Conservation (phyloP, 202 grass and related monocot species). For the Panicum hallii region DNA sequence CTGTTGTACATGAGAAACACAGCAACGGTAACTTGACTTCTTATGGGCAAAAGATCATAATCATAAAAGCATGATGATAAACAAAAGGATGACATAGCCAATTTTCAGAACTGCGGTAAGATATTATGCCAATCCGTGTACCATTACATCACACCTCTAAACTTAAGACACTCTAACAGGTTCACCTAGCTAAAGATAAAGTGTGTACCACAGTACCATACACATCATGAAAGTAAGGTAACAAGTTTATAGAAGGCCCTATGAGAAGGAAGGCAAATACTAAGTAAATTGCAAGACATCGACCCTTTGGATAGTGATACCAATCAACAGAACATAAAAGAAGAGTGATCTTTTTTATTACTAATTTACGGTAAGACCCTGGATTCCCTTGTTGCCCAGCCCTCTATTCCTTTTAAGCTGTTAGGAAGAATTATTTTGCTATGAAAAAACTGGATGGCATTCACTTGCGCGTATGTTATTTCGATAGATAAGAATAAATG, state of each 20-base stretch:
- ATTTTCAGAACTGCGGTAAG: conserved; percentile 18
- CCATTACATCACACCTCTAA: conserved; percentile 4
- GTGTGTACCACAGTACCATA: conserved; percentile 11
- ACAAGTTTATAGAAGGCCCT: conserved; percentile 4
- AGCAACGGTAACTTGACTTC: conserved; percentile 1
- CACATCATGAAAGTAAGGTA: background rate
- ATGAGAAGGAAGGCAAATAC: conserved; percentile 25
- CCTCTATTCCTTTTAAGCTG: background rate
- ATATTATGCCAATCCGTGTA: background rate
- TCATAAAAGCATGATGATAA: background rate
- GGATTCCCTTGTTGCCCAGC: no score
- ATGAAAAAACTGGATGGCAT: conserved; percentile 2
- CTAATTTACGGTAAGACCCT: no score
- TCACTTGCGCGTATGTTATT: background rate
- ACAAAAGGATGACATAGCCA: background rate
- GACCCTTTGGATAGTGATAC: conserved; percentile 6
- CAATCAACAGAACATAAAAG: conserved; percentile 13
- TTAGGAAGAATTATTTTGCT: conserved; percentile 12
- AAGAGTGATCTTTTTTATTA: background rate
- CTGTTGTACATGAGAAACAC: conserved; percentile 5
- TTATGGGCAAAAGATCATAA: background rate
- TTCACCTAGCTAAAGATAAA: background rate
- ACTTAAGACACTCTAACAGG: conserved; percentile 30
- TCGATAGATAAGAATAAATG: background rate
- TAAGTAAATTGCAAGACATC: background rate